Evolutionary conservation across 1,139 yeast genomes (phyloP), one percentile per base, ranked within the genome.

Genomic region (Kurtzmaniella quercitrusa): DNA sequence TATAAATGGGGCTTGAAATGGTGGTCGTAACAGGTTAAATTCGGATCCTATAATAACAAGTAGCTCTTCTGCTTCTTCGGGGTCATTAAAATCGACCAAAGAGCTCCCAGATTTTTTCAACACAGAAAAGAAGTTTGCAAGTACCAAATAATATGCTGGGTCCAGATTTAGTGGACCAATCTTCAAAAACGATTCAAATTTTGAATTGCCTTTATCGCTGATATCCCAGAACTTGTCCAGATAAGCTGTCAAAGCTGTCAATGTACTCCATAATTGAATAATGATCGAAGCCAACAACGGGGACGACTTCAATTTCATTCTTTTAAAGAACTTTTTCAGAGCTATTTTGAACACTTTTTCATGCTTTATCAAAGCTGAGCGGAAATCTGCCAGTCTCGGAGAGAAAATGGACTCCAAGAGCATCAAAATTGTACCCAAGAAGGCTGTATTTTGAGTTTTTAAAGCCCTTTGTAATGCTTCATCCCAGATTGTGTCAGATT

Each of bases 111-210:
- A 42, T 12, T 8, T 11, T 14, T 36, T 21, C 16, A 65, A 48
- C 1, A 56, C 45, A 12, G 44, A 42, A 36, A 68, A 61, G 43
- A 67, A 59, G 2, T 52, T 49, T 2, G 49, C 46, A 17, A 70
- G 43, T 16, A 56, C 45, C 2, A 48, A 50, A 52, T 75, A 84
- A 53, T 80, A 82, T 0, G 63, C 50, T 0, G 82, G 73, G 38
- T 68, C 66, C 50, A 83, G 79, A 45, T 70, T 70, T 43, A 82
- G 70, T 3, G 77, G 72, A 0, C 89, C 85, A 14, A 79, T 47
- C 14, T 65, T 63, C 25, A 84, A 55, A 47, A 81, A 73, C 0
- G 63, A 72, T 1, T 68, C 38, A 9, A 83, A 55, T 45, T 74
- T 73, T 1, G 62, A 46, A n/a, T 45, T 51, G 56, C 75, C 45